Evolutionary conservation across 2,329 filamentous ascomycete species (phyloP).

Genomic region (Aspergillus carbonarius): DNA sequence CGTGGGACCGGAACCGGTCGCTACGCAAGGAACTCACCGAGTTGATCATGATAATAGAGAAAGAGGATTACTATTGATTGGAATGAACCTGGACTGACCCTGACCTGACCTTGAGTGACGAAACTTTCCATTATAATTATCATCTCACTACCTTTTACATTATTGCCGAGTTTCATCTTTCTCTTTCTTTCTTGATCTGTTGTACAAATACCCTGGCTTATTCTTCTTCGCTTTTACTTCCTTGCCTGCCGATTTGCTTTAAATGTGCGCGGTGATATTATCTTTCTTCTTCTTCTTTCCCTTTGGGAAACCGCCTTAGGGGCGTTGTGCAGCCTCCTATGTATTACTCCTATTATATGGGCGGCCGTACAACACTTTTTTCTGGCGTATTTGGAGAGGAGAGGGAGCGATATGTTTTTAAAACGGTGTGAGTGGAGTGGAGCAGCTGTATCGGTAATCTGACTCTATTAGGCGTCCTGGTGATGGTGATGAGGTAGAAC

Average conservation of each 20-base stretch:
- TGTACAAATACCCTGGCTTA: conserved; percentile 23
- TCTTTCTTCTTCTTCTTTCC: background rate
- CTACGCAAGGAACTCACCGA: conserved; percentile 45
- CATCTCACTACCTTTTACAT: background rate
- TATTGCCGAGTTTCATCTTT: background rate
- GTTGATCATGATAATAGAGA: conserved; percentile 43
- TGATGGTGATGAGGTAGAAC: conserved; percentile 19
- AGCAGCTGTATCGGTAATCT: background rate
- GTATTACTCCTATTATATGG: too few relatives aligned
- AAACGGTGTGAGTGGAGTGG: background rate
- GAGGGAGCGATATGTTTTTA: background rate
- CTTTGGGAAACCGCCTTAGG: too few relatives aligned
- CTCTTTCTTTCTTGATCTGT: conserved; percentile 4
- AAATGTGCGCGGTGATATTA: background rate
- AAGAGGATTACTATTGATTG: conserved; percentile 36
- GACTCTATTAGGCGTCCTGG: conserved; percentile 20
- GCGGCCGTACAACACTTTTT: too few relatives aligned
- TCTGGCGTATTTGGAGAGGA: background rate
- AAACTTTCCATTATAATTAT: conserved; percentile 8
- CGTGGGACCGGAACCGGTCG: conserved; percentile 42
- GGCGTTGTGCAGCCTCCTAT: background rate
- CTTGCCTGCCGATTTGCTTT: background rate
- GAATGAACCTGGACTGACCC: background rate
- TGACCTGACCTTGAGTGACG: background rate
- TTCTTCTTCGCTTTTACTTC: background rate